These are phyloP conservation scores for Posidonia australis DNA, from an alignment of 106 monocot genomes.

Conservation along the genomic window DNA sequence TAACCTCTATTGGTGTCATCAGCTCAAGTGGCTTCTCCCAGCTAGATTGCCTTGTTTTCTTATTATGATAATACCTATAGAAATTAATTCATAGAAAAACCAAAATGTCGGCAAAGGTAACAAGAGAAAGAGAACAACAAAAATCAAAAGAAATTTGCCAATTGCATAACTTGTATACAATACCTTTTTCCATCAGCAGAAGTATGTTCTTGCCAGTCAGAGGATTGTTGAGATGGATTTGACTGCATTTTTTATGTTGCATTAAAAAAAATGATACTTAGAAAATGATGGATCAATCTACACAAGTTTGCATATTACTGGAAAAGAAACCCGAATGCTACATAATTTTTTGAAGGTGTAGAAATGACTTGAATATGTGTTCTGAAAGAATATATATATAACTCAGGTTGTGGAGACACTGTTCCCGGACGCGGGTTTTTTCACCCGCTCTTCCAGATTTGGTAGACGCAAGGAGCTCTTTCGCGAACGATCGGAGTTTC, in stretches of 20 bases:
- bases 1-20: conserved; percentile 94
- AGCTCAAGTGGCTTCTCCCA: conserved; percentile 95
- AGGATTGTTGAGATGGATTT: conserved; percentile 32
- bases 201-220: conserved; percentile 95
- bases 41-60: conserved; percentile 86
- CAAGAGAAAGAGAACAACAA: not conserved
- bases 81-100: too few relatives aligned
- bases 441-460: too few relatives aligned
- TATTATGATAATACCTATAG: conserved; percentile 86
- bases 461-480: too few relatives aligned
- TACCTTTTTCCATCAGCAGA: conserved; percentile 91
- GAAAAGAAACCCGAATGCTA: too few relatives aligned
- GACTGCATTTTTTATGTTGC: conserved; percentile 29
- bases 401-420: not conserved
- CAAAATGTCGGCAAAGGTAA: not conserved
- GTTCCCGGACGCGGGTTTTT: too few relatives aligned
- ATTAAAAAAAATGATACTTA: not conserved
- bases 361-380: too few relatives aligned
- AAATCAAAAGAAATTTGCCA: not conserved
- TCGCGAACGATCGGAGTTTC: too few relatives aligned
- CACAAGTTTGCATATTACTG: not conserved
- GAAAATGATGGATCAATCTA: not conserved
- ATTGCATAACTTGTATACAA: not conserved
- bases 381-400: too few relatives aligned
- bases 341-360: too few relatives aligned